Evolutionary conservation across 139 green algal genomes (phyloP).

Genomic region (Protoeuglena noctilucae): DNA sequence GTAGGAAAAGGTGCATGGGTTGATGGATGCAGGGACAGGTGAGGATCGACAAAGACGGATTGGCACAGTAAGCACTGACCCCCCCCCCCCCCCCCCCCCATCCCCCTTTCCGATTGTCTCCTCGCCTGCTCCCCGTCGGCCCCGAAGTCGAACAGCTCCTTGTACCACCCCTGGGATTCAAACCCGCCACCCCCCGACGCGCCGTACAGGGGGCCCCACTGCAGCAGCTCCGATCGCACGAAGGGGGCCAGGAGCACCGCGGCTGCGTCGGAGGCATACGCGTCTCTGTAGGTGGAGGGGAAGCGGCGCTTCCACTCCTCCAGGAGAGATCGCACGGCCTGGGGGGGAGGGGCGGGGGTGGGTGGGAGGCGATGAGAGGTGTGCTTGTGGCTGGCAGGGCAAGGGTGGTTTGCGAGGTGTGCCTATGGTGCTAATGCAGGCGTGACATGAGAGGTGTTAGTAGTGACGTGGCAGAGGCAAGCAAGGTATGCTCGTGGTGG

Average conservation of each 20-base stretch:
- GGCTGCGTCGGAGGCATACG: constrained; percentile 59
- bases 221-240: constrained; percentile 75
- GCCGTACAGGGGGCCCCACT: constrained; percentile 68
- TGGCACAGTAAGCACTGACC: background rate
- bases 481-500: too few species aligned
- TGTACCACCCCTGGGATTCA: background rate
- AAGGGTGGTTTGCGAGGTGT: too few species aligned
- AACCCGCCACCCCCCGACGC: background rate
- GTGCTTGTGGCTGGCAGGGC: too few species aligned
- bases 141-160: background rate
- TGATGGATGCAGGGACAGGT: too few species aligned
- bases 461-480: too few species aligned
- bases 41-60: too few species aligned
- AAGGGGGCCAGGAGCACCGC: constrained; percentile 83
- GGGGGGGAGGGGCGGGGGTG: too few species aligned
- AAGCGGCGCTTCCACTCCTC: constrained; percentile 43
- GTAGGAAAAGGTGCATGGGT: too few species aligned
- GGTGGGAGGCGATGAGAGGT: too few species aligned
- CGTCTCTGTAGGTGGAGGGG: constrained; percentile 34
- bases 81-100: too few species aligned
- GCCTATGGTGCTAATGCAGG: too few species aligned
- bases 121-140: background rate
- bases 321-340: constrained; percentile 35
- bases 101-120: background rate
- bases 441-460: too few species aligned